Percentiles rank a stretch among this genome's conserved stretches.
Conservation (phyloP, 164 flowering plant species). For the Piper betle region DNA sequence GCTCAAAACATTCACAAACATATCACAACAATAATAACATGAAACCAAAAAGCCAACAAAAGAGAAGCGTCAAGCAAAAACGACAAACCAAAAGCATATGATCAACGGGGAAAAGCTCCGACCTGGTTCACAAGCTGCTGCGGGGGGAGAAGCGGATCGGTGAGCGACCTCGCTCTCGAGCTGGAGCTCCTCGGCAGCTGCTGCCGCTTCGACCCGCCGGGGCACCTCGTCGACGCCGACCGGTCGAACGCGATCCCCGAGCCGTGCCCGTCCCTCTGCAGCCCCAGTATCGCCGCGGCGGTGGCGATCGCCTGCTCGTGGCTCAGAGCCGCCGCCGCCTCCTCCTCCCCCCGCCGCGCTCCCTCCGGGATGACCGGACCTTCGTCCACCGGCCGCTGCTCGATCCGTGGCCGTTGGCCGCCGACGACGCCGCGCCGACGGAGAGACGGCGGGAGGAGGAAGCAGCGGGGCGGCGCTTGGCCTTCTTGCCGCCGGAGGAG, state of each 20-base stretch:
- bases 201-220: conserved; percentile 33
- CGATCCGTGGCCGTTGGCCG: not conserved
- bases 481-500: conserved; percentile 17
- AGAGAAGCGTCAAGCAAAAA: not conserved
- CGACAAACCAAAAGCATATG: not conserved
- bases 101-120: not conserved
- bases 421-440: conserved; percentile 1
- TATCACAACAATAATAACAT: no score
- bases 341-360: conserved; percentile 28
- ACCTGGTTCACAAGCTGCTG: conserved; percentile 89
- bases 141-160: conserved; percentile 82
- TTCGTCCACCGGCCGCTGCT: conserved; percentile 47
- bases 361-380: conserved; percentile 38
- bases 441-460: conserved; percentile 22
- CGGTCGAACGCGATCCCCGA: conserved; percentile 50
- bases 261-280: conserved; percentile 8
- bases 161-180: conserved; percentile 57
- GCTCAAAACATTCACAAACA: no score
- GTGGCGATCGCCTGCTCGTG: conserved; percentile 70
- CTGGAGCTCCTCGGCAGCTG: conserved; percentile 76
- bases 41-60: no score
- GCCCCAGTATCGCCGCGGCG: conserved; percentile 42
- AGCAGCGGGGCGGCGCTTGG: conserved; percentile 4
- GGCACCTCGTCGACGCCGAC: conserved; percentile 52
- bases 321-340: conserved; percentile 12